Evolutionary conservation across 2,329 filamentous ascomycete genomes (phyloP).

Genomic region (Pseudocercospora crystallina): DNA sequence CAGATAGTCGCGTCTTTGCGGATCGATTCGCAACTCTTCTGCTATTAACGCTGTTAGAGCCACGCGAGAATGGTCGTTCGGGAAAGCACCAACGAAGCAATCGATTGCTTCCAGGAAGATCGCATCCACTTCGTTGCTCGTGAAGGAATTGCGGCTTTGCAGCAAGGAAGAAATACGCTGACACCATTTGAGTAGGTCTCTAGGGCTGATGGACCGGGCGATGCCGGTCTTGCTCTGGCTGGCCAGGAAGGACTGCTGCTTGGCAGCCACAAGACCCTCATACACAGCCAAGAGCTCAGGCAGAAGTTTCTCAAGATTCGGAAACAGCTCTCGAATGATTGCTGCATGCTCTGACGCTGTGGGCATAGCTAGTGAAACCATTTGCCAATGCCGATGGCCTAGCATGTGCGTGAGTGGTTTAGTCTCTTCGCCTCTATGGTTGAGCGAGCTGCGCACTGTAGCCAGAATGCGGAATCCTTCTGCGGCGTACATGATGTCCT

Average conservation of each 20-base stretch:
- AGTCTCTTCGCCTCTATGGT: slow-evolving; percentile 68
- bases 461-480: slow-evolving; percentile 88
- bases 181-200: slow-evolving; percentile 92
- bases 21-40: slow-evolving; percentile 81
- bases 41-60: slow-evolving; percentile 70
- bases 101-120: slow-evolving; percentile 94
- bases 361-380: slow-evolving; percentile 68
- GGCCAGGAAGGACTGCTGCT: slow-evolving; percentile 40
- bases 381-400: slow-evolving; percentile 82
- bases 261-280: slow-evolving; percentile 42
- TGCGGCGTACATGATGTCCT: slow-evolving; percentile 79
- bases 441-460: slow-evolving; percentile 72
- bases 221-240: slow-evolving; percentile 54
- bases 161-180: slow-evolving; percentile 70
- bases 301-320: slow-evolving; percentile 62
- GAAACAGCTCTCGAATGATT: slow-evolving; percentile 70
- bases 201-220: slow-evolving; percentile 63
- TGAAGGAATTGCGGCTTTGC: slow-evolving; percentile 59
- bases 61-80: slow-evolving; percentile 61
- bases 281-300: slow-evolving; percentile 59
- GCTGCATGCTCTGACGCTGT: slow-evolving; percentile 68
- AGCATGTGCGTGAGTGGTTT: slow-evolving; percentile 69
- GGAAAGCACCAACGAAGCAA: slow-evolving; percentile 82
- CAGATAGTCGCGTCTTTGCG: slow-evolving; percentile 76
- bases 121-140: slow-evolving; percentile 70